A percentile compares a stretch with the other conserved stretches of the same genome.
Conservation (phyloP, 768 basidiomycete genomes). For the Mycena chlorophos region DNA sequence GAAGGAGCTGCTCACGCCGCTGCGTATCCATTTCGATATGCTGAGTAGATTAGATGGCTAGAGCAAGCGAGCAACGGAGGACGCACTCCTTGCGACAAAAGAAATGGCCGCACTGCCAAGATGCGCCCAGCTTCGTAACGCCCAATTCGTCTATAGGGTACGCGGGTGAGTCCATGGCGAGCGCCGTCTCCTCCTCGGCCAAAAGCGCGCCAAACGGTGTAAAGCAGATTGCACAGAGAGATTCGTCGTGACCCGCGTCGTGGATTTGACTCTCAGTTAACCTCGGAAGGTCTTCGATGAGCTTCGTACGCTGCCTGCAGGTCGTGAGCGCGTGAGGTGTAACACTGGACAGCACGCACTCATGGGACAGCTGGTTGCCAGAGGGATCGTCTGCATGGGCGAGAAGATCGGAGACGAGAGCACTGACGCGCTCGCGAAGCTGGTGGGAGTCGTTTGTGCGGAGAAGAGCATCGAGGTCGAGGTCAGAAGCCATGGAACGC, state of each 20-base stretch:
- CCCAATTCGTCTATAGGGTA: constrained; percentile 69
- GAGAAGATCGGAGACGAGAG: constrained; percentile 14
- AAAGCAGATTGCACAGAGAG: constrained; percentile 74
- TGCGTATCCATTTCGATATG: constrained; percentile 62
- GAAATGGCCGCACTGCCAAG: constrained; percentile 63
- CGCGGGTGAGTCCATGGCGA: constrained; percentile 78
- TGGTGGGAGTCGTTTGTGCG: constrained; percentile 1
- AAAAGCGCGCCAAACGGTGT: constrained; percentile 66
- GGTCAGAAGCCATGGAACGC: constrained; percentile 16
- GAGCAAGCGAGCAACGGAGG: constrained; percentile 6
- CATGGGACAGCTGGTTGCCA: constrained; percentile 13
- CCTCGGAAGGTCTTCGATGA: constrained; percentile 49
- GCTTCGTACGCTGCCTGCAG: constrained; percentile 39
- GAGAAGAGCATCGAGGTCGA: constrained; percentile 14
- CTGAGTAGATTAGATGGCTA: constrained; percentile 36
- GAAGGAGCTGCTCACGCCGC: constrained; percentile 46
- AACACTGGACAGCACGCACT: constrained; percentile 1
- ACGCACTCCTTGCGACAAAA: constrained; percentile 79
- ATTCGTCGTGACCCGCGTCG: constrained; percentile 54
- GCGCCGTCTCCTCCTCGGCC: constrained; percentile 72
- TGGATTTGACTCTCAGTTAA: constrained; percentile 52
- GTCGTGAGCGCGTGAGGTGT: not conserved
- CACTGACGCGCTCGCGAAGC: constrained; percentile 14
- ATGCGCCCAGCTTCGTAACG: constrained; percentile 57
- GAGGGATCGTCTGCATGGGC: constrained; percentile 15